These are phyloP conservation scores for Albatrellus ellisii DNA, from an alignment of 768 basidiomycete genomes.

Conservation along the genomic window DNA sequence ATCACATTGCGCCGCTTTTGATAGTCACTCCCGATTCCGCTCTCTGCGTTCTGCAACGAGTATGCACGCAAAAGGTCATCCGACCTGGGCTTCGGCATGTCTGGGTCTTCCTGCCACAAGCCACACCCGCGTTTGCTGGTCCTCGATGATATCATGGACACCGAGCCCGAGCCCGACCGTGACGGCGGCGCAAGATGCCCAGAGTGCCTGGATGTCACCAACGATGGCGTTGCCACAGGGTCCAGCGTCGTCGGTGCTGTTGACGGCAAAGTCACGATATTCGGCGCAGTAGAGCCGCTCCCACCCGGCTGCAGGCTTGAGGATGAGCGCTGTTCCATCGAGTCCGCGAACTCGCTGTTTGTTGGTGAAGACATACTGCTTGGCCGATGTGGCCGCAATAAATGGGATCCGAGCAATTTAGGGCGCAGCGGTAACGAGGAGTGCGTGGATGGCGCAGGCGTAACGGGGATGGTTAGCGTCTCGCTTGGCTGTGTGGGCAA, in stretches of 20 bases:
- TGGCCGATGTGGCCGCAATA: too few relatives aligned
- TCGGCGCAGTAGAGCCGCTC: too few relatives aligned
- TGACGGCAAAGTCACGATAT: too few relatives aligned
- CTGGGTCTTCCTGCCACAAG: conserved; percentile 12
- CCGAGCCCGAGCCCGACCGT: background rate
- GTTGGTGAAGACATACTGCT: too few relatives aligned
- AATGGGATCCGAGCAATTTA: too few relatives aligned
- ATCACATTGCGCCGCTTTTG: conserved; percentile 89
- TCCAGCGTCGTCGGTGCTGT: too few relatives aligned
- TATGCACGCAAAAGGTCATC: conserved; percentile 56
- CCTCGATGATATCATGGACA: background rate
- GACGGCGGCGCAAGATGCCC: background rate
- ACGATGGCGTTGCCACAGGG: background rate
- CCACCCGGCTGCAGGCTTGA: conserved; percentile 9
- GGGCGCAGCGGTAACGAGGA: too few relatives aligned
- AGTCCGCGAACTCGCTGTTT: too few relatives aligned
- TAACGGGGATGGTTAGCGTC: background rate
- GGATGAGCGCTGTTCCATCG: conserved; percentile 3
- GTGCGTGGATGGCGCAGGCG: background rate
- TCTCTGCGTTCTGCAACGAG: conserved; percentile 82
- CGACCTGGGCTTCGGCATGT: conserved; percentile 28
- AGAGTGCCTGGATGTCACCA: background rate
- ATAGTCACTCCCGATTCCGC: conserved; percentile 92
- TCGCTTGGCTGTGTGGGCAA: too few relatives aligned
- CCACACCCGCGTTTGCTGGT: too few relatives aligned